A percentile compares a stretch with the other conserved stretches of the same genome.
Evolutionary conservation across 2,329 filamentous ascomycete genomes (phyloP).

Genomic region (Fusarium coffeatum): DNA sequence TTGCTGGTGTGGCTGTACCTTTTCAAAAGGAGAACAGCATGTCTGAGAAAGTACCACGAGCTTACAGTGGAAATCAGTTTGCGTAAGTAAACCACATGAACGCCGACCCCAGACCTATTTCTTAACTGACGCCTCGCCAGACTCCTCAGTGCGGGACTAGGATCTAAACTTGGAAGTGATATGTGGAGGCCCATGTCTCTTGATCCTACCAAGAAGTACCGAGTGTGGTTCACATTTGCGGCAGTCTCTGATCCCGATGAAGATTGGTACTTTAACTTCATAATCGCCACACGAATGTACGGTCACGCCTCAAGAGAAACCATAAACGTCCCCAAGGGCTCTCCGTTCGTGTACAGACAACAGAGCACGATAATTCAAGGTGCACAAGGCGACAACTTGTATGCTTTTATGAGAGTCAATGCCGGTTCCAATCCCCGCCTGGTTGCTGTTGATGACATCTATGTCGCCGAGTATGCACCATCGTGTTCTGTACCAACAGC

Average conservation of each 20-base stretch:
- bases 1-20: background rate
- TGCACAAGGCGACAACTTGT: background rate
- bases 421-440: background rate
- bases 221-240: conserved; percentile 1
- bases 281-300: background rate
- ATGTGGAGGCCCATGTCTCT: conserved; percentile 4
- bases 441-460: conserved; percentile 11
- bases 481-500: background rate
- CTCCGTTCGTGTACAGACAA: conserved; percentile 4
- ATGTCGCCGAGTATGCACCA: conserved; percentile 4
- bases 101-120: background rate
- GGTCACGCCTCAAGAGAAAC: background rate
- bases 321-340: background rate
- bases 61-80: conserved; percentile 4
- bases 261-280: background rate
- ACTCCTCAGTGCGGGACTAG: background rate
- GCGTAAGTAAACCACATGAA: background rate
- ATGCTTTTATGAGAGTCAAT: background rate
- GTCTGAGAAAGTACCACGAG: background rate
- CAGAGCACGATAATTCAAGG: background rate
- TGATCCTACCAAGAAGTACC: conserved; percentile 7
- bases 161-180: background rate
- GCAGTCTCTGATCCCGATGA: background rate
- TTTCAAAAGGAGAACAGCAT: background rate
- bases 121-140: background rate